Base-by-base conservation (phyloP, 179 eudicot species). In the Patellifolia procumbens region DNA sequence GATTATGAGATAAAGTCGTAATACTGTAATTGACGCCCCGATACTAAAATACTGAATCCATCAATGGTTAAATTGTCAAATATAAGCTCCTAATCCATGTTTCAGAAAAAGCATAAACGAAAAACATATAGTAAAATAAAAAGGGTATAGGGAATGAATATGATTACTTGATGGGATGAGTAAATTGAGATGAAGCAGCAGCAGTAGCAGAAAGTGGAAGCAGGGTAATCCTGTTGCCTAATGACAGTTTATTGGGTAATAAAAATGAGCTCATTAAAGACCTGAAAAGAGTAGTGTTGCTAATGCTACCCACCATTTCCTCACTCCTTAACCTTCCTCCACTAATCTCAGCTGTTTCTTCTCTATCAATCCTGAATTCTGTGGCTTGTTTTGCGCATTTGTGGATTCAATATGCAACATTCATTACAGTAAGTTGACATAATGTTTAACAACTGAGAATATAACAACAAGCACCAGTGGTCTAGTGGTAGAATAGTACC, bases 401-500 rank as follows among this genome's bases (percentile, higher is more conserved):
- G 75, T 70, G 74, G 63, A 35, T 43, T 70, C 28, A 0, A 35
- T 39, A 37, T 35, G 24, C 22, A 12, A 49, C 5, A 7, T 2
- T 28, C 56, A 45, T 39, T 5, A 3, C 9, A 5, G 43, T 39
- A 39, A 39, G 8, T 0, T 0, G 43, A 3, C 8, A 39, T 39
- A 1, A 39, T 39, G 9, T 2, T 39, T 0, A 5, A 1, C 13
- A 0, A 7, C 0, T 2, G 0, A 0, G 1, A 6, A 0, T 69
- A 2, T 10, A 45, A 0, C 39, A 46, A 26, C 2, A 22, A 61
- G 81, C 83, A 85, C 87, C 87, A 86, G 87, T 88, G 91, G 91
- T 88, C 88, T 88, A 90, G 90, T 89, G 91, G 91, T 86, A 90
- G 89, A 88, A 88, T 88, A 86, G 89, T 88, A 86, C 90, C 90